Base-by-base conservation (phyloP, 2,329 filamentous ascomycete species). In the Aphanoascus verrucosus region DNA sequence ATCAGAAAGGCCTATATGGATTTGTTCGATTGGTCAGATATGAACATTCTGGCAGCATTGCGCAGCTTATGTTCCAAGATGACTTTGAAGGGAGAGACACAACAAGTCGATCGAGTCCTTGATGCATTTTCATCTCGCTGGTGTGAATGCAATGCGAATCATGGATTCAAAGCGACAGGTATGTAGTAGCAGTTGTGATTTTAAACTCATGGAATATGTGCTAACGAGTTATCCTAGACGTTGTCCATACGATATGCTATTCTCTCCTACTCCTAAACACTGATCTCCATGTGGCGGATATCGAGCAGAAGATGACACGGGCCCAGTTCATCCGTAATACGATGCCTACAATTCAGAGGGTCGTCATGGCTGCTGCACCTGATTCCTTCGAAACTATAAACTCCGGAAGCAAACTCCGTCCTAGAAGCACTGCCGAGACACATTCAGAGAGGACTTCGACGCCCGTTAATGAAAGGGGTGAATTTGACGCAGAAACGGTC, bases 181-280 rank as follows among this genome's bases (percentile, higher is more conserved):
- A 76, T 71, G 82, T 28, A 28, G 3, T 28, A 28, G 7, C 23
- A 7, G 9, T 37, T 40, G 17, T 28, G 11, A 20, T 19, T 23
- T 17, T 14, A 42, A 17, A 32, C 20, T 19, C n/a, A 19, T 7
- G 14, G n/a, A n/a, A 37, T 45, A 11, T 14, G 6, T 41, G 32
- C 15, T 31, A 12, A 34, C 17, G 3, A 11, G 47, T n/a, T 19
- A 34, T 43, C 8, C 32, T 63, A 86, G 91, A 97, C 72, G 86
- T 97, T 46, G 90, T 98, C 15, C 91, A 98, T 67, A 96, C 90
- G 20, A 94, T 97, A 58, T 94, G 88, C 71, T 98, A 97, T 69
- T 96, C 93, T 0, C 82, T 98, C 59, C 84, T 98, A 64, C 77
- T 98, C 9, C 78, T 98, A 58, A 98, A 98, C 64, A 98, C 93